Percentiles rank a stretch among this genome's conserved stretches.
Evolutionary conservation across 176 grass and related monocot species (phyloP).

Genomic region (Tillandsia fasciculata): DNA sequence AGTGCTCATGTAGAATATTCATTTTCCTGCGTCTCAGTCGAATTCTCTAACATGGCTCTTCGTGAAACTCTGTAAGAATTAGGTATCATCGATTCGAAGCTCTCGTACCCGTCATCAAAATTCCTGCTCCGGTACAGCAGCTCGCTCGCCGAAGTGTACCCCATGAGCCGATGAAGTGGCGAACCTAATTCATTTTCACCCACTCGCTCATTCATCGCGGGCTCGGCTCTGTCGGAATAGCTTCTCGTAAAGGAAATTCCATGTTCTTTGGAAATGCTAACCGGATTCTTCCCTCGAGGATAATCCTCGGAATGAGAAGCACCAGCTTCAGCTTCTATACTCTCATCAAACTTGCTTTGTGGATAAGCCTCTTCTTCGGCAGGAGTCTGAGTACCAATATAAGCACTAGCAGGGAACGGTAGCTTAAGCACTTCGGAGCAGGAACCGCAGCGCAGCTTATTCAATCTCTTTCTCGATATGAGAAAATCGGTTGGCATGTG

Average conservation of each 20-base stretch:
- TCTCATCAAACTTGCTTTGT: background rate
- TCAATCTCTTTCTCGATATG: slow-evolving; percentile 42
- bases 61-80: slow-evolving; percentile 36
- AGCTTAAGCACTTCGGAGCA: slow-evolving; percentile 60
- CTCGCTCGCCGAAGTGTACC: slow-evolving; percentile 86
- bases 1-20: too few relatives aligned
- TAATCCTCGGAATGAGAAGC: slow-evolving; percentile 22
- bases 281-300: slow-evolving; percentile 12
- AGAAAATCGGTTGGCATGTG: slow-evolving; percentile 72
- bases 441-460: slow-evolving; percentile 59
- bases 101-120: slow-evolving; percentile 45
- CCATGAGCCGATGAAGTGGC: slow-evolving; percentile 79
- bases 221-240: slow-evolving; percentile 27
- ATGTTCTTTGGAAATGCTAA: slow-evolving; percentile 28
- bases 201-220: background rate
- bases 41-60: slow-evolving; percentile 8
- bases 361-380: slow-evolving; percentile 11
- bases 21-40: too few relatives aligned
- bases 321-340: slow-evolving; percentile 7
- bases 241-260: slow-evolving; percentile 43
- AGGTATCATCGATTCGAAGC: slow-evolving; percentile 49
- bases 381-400: slow-evolving; percentile 1
- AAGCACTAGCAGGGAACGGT: slow-evolving; percentile 37
- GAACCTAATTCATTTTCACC: slow-evolving; percentile 31
- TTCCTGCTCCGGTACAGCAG: slow-evolving; percentile 39